phyloP scores from a whole-genome alignment of 108 stramenopile species.

The Nannochloropsis gaditana region DNA sequence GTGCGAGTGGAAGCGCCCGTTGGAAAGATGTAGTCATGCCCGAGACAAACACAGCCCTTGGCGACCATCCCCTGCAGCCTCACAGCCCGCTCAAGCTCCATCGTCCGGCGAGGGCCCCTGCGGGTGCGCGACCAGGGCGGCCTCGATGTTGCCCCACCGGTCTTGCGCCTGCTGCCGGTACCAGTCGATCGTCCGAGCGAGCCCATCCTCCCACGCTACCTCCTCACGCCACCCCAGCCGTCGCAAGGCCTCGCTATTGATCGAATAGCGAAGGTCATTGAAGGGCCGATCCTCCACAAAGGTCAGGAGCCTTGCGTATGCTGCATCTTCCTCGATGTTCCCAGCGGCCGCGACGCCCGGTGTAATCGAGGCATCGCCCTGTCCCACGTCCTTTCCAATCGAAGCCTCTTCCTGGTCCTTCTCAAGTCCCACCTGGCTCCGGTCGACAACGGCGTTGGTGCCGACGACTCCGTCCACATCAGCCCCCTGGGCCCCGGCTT shows the following conservation, averaged over 20 bases:
- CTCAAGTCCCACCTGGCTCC: neutral
- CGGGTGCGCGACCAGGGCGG: slow-evolving; percentile 91
- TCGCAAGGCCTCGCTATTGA: slow-evolving; percentile 76
- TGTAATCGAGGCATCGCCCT: neutral
- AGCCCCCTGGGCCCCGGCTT: neutral
- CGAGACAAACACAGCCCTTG: too few species aligned
- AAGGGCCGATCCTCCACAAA: slow-evolving; percentile 93
- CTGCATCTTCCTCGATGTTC: neutral
- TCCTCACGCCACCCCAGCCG: slow-evolving; percentile 86
- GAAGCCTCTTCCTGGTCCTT: neutral
- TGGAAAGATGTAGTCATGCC: too few species aligned
- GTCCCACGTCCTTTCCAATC: neutral
- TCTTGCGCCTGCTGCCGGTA: slow-evolving; percentile 64
- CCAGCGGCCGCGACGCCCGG: neutral
- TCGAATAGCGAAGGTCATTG: slow-evolving; percentile 98
- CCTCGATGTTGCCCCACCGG: slow-evolving; percentile 85
- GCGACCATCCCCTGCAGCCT: neutral
- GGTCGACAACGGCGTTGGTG: neutral
- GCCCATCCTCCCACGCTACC: slow-evolving; percentile 89
- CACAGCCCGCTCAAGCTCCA: neutral
- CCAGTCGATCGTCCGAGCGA: slow-evolving; percentile 82
- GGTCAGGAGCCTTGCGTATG: slow-evolving; percentile 23
- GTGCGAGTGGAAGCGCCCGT: too few species aligned
- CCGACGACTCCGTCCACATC: neutral
- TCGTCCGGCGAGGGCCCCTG: slow-evolving; percentile 41